Base-by-base conservation (phyloP, 495 filamentous ascomycete species). In the Aspergillus ellipticus region DNA sequence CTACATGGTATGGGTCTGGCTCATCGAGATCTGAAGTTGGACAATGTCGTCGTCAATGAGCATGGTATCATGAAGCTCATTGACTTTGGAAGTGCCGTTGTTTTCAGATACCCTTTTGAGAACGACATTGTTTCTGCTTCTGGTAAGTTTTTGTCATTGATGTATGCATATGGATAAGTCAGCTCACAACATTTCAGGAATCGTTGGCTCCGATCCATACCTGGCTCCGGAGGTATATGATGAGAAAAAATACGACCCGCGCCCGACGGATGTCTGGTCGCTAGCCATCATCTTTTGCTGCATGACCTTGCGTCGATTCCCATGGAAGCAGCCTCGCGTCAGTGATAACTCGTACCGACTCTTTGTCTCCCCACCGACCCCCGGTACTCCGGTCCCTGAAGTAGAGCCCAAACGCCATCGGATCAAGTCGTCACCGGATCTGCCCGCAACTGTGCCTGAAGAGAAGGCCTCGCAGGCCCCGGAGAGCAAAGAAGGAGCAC, bases 31-130 rank as follows among this genome's bases (percentile, higher is more conserved):
- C 68, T 99, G 60, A 99, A 99, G 69, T 71, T 99, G 63, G 94
- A 99, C 72, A 99, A 99, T 61, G 94, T 99, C 15, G 94, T 99
- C 45, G 91, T 99, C 47, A 97, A 92, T 61, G 89, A 96, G 62
- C 83, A 86, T 60, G 94, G 94, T n/a, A 97, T 99, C 58, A 96
- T 99, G 89, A 99, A 99, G 74, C 88, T 99, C 49, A 99, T 99
- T 58, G 94, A 99, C 69, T 99, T 99, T 74, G 94, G 94, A 51
- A 97, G 94, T 73, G 92, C 94, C 4, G 92, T 91, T 54, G 92
- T 99, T 45, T 99, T 93, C 75, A 83, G 87, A 57, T 99, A 99
- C 78, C 94, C 94, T 2, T 99, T 99, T 67, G 94, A 99, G 73
- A 90, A 86, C 51, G 89, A 92, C 59, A 86, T 93, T 48, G 92